Base-by-base conservation (phyloP, 2,329 filamentous ascomycete species). In the Tolypocladium sp. region DNA sequence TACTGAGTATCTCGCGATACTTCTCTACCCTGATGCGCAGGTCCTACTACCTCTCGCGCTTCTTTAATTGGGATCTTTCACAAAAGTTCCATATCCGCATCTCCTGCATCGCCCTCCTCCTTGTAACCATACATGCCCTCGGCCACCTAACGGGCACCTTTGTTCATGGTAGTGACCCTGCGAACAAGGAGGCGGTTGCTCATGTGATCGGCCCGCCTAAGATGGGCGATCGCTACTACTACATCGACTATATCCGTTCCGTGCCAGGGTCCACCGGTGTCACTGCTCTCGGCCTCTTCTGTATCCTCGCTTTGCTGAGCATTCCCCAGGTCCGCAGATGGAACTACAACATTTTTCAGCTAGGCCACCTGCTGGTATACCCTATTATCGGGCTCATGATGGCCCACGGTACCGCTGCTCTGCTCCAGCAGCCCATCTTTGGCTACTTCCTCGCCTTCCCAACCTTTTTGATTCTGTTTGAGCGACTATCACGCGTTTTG, bases 1-100 rank as follows among this genome's bases (percentile, higher is more conserved):
- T 84, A 8, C 69, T 84, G 6, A 82, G 79, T 64, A 85, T 84
- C 82, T 82, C 79, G 17, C 72, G 82, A 35, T 82, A 81, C 69
- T 75, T 82, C 25, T 77, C 81, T 2, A 84, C 82, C 0, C 78
- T 77, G 58, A 66, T 82, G 44, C 74, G 81, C 20, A 70, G 77
- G n/a, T 81, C 74, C 13, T 81, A 80, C 62, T 71, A 75, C 57
- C 70, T 84, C 60, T 82, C 79, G 2, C 74, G 79, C 0, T 80
- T 84, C 67, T 73, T 84, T 68, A 83, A 84, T 62, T 83, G 80
- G 79, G 81, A 84, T 60, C 66, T 82, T 1, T 79, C 76, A 1
- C 81, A 83, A 61, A 73, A 73, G 0, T 84, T 85, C 52, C 82
- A 85, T 58, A 78, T 84, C 58, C 77, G 76, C 57, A 82, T 84